These are phyloP conservation scores for Russula sp. DNA, from an alignment of 768 basidiomycete species.

Conservation along the genomic window DNA sequence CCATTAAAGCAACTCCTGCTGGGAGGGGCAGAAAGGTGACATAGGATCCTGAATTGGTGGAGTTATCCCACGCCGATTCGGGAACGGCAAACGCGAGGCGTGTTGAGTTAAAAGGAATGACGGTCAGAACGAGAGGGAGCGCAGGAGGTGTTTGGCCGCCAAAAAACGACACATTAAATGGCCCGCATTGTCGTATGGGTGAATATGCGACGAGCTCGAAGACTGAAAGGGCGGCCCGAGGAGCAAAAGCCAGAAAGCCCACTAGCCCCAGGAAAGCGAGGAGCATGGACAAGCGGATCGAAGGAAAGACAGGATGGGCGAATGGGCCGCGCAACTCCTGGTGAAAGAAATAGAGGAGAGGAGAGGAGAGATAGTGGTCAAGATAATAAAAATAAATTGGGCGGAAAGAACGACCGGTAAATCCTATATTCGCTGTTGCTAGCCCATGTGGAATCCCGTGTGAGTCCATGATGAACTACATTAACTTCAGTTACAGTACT, in stretches of 20 bases:
- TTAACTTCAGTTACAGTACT: too few relatives aligned
- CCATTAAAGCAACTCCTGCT: slow-evolving; percentile 46
- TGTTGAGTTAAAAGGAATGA: slow-evolving; percentile 50
- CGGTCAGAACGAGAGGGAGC: slow-evolving; percentile 41
- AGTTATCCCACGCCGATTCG: slow-evolving; percentile 32
- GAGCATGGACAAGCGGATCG: slow-evolving; percentile 11
- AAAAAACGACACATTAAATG: slow-evolving; percentile 41
- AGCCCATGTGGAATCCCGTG: background rate
- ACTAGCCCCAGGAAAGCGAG: slow-evolving; percentile 10
- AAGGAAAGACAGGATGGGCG: background rate
- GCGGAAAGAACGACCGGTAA: background rate
- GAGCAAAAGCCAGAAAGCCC: slow-evolving; percentile 25
- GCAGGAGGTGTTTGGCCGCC: slow-evolving; percentile 35
- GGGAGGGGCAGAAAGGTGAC: slow-evolving; percentile 49
- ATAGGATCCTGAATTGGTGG: slow-evolving; percentile 37
- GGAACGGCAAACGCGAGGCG: slow-evolving; percentile 45
- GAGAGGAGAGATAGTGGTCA: background rate
- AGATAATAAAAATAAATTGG: background rate
- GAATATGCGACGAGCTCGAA: slow-evolving; percentile 35
- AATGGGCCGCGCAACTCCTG: background rate
- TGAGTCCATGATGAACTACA: background rate
- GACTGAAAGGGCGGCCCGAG: slow-evolving; percentile 27
- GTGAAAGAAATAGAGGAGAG: background rate
- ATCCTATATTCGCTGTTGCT: background rate
- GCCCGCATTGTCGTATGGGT: slow-evolving; percentile 47